These are phyloP conservation scores for Paspalum vaginatum DNA, from an alignment of 176 grass and related monocot species.

Conservation along the genomic window DNA sequence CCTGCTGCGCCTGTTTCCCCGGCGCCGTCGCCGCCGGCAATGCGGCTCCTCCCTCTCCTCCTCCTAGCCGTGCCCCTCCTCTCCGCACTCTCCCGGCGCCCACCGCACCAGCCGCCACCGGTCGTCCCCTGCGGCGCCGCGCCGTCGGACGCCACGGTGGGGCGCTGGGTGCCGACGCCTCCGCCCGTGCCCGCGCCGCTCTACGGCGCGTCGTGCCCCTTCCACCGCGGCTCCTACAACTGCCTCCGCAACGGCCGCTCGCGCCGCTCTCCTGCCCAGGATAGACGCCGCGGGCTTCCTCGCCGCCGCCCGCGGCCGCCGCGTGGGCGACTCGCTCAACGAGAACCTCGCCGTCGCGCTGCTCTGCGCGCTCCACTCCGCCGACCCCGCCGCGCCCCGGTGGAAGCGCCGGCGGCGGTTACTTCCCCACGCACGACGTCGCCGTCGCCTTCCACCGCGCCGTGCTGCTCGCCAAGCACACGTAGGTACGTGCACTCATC, in stretches of 20 bases:
- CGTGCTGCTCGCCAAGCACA: slow-evolving; percentile 80
- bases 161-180: slow-evolving; percentile 54
- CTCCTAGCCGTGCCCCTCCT: slow-evolving; percentile 21
- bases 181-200: slow-evolving; percentile 31
- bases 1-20: not conserved
- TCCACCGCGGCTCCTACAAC: slow-evolving; percentile 91
- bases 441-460: slow-evolving; percentile 84
- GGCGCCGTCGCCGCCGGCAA: not conserved
- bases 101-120: not conserved
- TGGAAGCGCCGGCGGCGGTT: slow-evolving; percentile 88
- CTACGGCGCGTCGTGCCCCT: slow-evolving; percentile 66
- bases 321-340: slow-evolving; percentile 76
- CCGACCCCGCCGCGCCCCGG: slow-evolving; percentile 53
- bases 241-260: slow-evolving; percentile 71
- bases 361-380: slow-evolving; percentile 67
- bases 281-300: slow-evolving; percentile 66
- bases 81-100: not conserved
- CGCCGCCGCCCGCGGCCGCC: slow-evolving; percentile 36
- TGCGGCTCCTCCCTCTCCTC: slow-evolving; percentile 8
- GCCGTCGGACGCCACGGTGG: slow-evolving; percentile 57
- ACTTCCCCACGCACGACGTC: slow-evolving; percentile 74
- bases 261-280: slow-evolving; percentile 62
- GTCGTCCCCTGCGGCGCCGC: slow-evolving; percentile 56
- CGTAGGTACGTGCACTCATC: slow-evolving; percentile 43
- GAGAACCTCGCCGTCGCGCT: slow-evolving; percentile 87